phyloP scores from a whole-genome alignment of 768 basidiomycete genomes.

The Cyclocybe cylindracea region DNA sequence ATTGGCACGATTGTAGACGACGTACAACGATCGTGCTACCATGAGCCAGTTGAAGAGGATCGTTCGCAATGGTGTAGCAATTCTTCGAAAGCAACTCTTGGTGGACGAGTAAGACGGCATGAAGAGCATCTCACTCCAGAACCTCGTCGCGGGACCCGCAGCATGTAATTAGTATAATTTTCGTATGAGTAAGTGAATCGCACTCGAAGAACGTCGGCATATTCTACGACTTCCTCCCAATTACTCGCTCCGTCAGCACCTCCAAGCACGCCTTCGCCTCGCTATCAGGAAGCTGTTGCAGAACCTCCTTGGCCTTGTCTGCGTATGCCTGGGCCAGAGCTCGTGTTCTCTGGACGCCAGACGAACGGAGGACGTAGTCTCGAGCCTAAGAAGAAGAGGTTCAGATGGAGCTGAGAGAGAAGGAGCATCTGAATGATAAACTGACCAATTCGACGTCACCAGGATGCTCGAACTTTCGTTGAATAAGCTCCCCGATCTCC shows the following conservation, averaged over 20 bases:
- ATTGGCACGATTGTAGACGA: too few relatives aligned
- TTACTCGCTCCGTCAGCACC: conserved; percentile 73
- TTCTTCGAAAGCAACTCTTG: too few relatives aligned
- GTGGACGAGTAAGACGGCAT: too few relatives aligned
- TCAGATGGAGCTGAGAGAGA: neutral
- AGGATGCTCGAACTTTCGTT: conserved; percentile 73
- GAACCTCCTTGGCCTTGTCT: conserved; percentile 72
- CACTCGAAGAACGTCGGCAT: too few relatives aligned
- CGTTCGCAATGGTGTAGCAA: too few relatives aligned
- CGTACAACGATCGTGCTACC: too few relatives aligned
- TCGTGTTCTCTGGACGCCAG: conserved; percentile 80
- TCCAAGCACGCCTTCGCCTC: conserved; percentile 80
- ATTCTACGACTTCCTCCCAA: conserved; percentile 44
- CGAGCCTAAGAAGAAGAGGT: conserved; percentile 55
- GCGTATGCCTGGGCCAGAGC: conserved; percentile 79
- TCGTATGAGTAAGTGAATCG: too few relatives aligned
- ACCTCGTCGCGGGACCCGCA: too few relatives aligned
- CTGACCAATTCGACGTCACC: conserved; percentile 87
- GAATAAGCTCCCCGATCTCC: conserved; percentile 84
- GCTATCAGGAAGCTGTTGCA: conserved; percentile 76
- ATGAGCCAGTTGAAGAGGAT: too few relatives aligned
- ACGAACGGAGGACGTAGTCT: conserved; percentile 70
- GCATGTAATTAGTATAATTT: too few relatives aligned
- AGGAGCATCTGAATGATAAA: neutral
- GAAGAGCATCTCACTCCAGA: too few relatives aligned